Evolutionary conservation across 2,329 filamentous ascomycete genomes (phyloP), one percentile per base, ranked within the genome.

Genomic region (Endoconidiophora laricicola): DNA sequence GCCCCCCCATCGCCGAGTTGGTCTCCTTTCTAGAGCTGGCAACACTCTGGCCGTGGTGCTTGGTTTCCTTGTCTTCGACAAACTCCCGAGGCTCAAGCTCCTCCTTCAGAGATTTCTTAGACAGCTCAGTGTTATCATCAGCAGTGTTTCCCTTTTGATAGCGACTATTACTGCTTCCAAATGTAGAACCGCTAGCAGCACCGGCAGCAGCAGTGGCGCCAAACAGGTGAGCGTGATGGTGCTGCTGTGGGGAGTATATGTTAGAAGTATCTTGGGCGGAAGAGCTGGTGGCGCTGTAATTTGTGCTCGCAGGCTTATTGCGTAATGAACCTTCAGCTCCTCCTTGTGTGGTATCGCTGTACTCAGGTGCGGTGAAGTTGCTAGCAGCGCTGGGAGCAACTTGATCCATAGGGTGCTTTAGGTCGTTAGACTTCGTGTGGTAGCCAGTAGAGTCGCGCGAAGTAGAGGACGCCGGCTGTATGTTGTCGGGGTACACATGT

Each of bases 51-150:
- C 16, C 16, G 16, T 45, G 36, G 3, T 20, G 33, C 18, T 39
- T 44, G 29, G 6, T 9, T 18, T 53, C 52, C 40, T 49, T 53
- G 4, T 50, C 52, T 16, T 50, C 47, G 7, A 53, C 52, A 42
- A 40, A 23, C 14, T 49, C 48, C 33, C 50, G 48, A 16, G 50
- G 47, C 48, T 53, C 48, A 16, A 53, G 47, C 48, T 53, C 48
- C 36, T 53, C 52, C 38, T 53, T 53, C 10, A 53, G 44, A 22
- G 49, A 46, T 39, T 36, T 47, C 9, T 33, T 33, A 9, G 50
- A 52, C 36, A 52, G 50, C 12, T 37, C 50, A 9, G 41, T 36
- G 14, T 45, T 39, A 18, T 52, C 46, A 16, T 26, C 18, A 22
- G 33, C 26, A 3, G 16, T 36, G 10, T 9, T 29, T 26, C 9